Base-by-base conservation (phyloP, 2,329 filamentous ascomycete genomes). In the Ceratocystis huliohia region DNA sequence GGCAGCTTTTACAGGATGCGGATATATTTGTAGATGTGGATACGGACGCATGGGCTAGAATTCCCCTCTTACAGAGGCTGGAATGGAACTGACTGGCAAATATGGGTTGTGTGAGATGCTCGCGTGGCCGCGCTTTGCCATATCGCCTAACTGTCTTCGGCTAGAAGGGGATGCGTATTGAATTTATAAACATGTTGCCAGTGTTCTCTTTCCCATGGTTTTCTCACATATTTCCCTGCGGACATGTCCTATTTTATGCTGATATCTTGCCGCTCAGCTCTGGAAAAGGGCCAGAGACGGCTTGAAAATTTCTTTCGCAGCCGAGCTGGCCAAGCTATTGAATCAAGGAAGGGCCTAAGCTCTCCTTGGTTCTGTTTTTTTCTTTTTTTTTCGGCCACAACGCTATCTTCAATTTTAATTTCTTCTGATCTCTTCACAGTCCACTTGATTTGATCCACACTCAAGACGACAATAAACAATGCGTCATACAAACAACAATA, bases 381-480 rank as follows among this genome's bases (percentile, higher is more conserved):
- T 30, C 7, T 28, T 6, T 7, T 33, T 5, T 17, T 8, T 33
- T 22, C 53, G n/a, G 13, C n/a, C 30, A 41, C 37, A 41, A 5
- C 13, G 37, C 25, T 28, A 15, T 53, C 20, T 53, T 53, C 22
- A 53, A 53, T 53, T 53, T 53, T 25, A n/a, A 25, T 25, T 28
- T 53, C n/a, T 53, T 17, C 7, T 28, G 22, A 53, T 53, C 22
- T 53, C 48, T 53, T 53, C 48, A 53, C 25, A 15, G 15, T 15
- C 48, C 48, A 53, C 48, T 53, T 53, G 28, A 59, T 37, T 37
- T 37, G 56, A 59, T 20, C 56, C 56, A n/a, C 30, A 5, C 28
- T 30, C 56, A 59, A 30, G 17, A 59, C 56, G n/a, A 59, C 56
- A 37, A 59, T 59, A 59, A 59, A 59, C 56, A 59, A 59, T 59